Base-by-base conservation (phyloP, 805 yeast genomes). In the Candida vaughaniae region DNA sequence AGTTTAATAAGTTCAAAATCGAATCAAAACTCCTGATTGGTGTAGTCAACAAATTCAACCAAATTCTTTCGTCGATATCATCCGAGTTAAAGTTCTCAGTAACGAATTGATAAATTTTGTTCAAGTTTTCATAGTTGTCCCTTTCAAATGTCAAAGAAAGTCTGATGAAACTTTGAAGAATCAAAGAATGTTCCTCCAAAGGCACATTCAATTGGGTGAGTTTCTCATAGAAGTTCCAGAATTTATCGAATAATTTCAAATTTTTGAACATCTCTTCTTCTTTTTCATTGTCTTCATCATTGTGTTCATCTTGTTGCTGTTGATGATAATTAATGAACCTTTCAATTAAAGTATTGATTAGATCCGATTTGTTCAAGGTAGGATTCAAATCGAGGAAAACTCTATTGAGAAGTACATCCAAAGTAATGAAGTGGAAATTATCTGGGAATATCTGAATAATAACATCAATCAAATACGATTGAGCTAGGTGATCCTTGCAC, bases 371-470 rank as follows among this genome's bases (percentile, higher is more conserved):
- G 29, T 79, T 73, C n/a, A 87, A 84, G 31, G 74, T 70, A 1
- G 93, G 89, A 53, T 78, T 80, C 42, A 93, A 66, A 39, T 77
- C 72, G 36, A 80, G 61, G 15, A 87, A 75, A 1, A 90, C 79
- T 20, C 72, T 73, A 33, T 56, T 57, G 47, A 93, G 69, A 46
- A 85, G 78, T 22, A 66, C 62, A 36, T 80, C 80, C 48, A 93
- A 66, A 0, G 96, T 86, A 15, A 71, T 71, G 42, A 89, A 63
- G 52, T 93, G 98, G 58, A 84, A 91, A 45, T 85, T 87, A 52
- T 87, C 96, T 1, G 98, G 97, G 65, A 93, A 93, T 1, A 90
- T 95, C 56, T 91, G 97, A 38, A 90, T 83, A 36, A 93, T 72
- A 9, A 93, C 96, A 54, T 93, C 99, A 33, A 90, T 69, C 39